Base-by-base conservation (phyloP, 352 stramenopile genomes). In the Globisporangium uncinulatum region DNA sequence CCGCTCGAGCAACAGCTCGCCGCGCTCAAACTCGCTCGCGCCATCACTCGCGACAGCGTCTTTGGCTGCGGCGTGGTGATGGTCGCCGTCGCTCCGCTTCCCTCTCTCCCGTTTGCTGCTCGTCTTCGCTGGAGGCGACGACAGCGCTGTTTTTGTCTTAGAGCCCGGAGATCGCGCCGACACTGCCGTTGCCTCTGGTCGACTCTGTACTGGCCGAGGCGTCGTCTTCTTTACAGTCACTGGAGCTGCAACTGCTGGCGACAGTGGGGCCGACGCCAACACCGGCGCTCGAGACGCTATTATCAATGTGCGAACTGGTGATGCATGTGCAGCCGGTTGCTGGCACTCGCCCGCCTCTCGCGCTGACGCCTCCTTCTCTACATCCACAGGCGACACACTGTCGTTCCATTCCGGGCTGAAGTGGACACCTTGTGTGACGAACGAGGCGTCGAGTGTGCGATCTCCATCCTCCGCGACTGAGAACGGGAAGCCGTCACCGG, bases 1-100 rank as follows among this genome's bases (percentile, higher is more conserved):
- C 41, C 70, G 69, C 19, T 80, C 39, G 11, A 80, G 46, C 42
- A 80, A 42, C 2, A 42, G 39, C 14, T 81, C 74, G 6, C 73
- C 65, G 43, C 56, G 52, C 34, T 78, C 57, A 1, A 79, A 62
- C 54, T 65, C 51, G 51, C 60, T 63, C 3, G 34, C 54, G 42
- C 20, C 50, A 3, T 9, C 24, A 43, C 19, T 37, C 34, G 42
- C 13, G 19, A 44, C 24, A 29, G 24, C 50, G 19, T 56, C 58
- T 24, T 59, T 64, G 42, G n/a, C 37, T 1, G 24, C 20, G 3
- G 0, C 20, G 3, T 3, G 19, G 1, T 42, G 24, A 6, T 1
- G 34, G 3, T 64, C 58, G 3, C 20, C 46, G 36, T 17, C 21
- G 20, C 19, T 45, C 24, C 52, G 51, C 31, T 59, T 63, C 51